These are phyloP conservation scores for Russula earlei DNA, from an alignment of 768 basidiomycete genomes.

Conservation along the genomic window DNA sequence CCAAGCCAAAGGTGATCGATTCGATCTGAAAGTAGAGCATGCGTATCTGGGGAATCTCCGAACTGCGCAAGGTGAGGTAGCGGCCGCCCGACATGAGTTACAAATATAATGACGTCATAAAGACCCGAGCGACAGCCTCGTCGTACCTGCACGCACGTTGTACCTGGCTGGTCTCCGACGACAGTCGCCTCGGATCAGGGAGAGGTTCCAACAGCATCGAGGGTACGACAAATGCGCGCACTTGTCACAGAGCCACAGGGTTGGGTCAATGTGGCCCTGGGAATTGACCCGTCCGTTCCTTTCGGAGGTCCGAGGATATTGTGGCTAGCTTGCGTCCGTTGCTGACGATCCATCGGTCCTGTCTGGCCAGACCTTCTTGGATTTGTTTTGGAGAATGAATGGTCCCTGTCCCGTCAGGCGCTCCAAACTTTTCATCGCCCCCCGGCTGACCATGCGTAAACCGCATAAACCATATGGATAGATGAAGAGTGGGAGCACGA, in stretches of 20 bases:
- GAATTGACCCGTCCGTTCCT: not conserved
- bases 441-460: slow-evolving; percentile 1
- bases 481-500: not conserved
- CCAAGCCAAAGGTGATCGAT: not conserved
- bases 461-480: not conserved
- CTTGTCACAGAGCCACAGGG: not conserved
- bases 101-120: not conserved
- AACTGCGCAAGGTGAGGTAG: not conserved
- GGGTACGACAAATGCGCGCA: not conserved
- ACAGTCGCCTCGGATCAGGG: not conserved
- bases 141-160: not conserved
- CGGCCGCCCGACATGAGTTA: not conserved
- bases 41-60: not conserved
- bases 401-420: not conserved
- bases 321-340: not conserved
- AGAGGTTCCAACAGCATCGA: not conserved
- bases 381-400: slow-evolving; percentile 1
- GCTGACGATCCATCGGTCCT: not conserved
- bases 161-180: not conserved
- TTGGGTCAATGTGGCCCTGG: not conserved
- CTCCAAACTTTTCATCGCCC: not conserved
- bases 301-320: not conserved
- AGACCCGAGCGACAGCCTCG: not conserved
- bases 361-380: not conserved
- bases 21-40: not conserved